Percentiles rank a stretch among this genome's conserved stretches.
phyloP scores from a whole-genome alignment of 176 grass and related monocot species.

The Avena insularis region DNA sequence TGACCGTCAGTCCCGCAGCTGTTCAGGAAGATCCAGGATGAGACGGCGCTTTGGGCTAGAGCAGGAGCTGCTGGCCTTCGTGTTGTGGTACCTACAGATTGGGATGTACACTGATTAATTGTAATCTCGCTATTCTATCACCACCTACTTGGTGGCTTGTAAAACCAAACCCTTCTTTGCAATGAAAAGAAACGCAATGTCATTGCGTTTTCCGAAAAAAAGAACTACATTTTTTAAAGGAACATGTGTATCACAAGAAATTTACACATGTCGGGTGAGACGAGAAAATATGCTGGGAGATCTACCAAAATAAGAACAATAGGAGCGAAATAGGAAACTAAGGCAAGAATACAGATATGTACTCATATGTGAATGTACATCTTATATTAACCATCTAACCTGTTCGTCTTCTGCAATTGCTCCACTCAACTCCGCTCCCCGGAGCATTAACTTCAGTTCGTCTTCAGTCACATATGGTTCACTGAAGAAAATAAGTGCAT shows the following conservation, averaged over 20 bases:
- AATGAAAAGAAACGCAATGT: too few species aligned
- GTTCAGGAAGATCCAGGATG: too few species aligned
- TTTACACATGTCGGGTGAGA: background rate
- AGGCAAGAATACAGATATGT: background rate
- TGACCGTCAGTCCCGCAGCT: too few species aligned
- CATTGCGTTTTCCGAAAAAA: too few species aligned
- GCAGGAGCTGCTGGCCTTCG: too few species aligned
- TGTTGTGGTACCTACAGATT: too few species aligned
- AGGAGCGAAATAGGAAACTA: background rate
- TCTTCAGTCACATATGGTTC: slow-evolving; percentile 99
- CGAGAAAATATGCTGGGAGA: background rate
- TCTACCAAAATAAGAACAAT: slow-evolving; percentile 3
- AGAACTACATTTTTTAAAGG: background rate
- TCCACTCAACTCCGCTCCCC: slow-evolving; percentile 92
- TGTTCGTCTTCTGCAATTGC: slow-evolving; percentile 99
- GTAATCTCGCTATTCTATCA: too few species aligned
- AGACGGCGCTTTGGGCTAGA: too few species aligned
- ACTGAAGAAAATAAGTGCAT: slow-evolving; percentile 52
- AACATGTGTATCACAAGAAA: slow-evolving; percentile 4
- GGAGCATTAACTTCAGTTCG: slow-evolving; percentile 97
- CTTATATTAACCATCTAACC: slow-evolving; percentile 53
- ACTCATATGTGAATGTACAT: background rate
- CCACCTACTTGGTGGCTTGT: too few species aligned
- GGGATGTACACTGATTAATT: too few species aligned
- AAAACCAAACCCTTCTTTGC: too few species aligned